Conservation (phyloP, 352 stramenopile species). For the Phytophthora quininea region DNA sequence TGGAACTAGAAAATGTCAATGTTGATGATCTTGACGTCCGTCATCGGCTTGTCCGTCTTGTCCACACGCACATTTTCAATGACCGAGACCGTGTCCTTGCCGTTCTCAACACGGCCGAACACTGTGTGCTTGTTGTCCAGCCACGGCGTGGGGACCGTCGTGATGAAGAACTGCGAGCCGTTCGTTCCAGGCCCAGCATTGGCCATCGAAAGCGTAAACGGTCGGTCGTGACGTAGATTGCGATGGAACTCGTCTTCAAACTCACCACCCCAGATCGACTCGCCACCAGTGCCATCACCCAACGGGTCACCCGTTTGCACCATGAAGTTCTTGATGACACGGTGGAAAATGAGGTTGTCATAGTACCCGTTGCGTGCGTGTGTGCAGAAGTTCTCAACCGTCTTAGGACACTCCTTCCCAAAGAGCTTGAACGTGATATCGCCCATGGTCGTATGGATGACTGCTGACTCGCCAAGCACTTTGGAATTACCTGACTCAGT, state of each 20-base stretch:
- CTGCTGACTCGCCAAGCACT: conserved; percentile 74
- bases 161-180: conserved; percentile 98
- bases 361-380: conserved; percentile 98
- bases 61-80: conserved; percentile 94
- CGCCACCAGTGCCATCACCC: conserved; percentile 97
- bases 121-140: conserved; percentile 97
- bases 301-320: conserved; percentile 96
- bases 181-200: conserved; percentile 91
- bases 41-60: conserved; percentile 77
- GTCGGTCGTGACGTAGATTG: conserved; percentile 94
- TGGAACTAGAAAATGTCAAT: conserved; percentile 80
- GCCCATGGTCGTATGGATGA: conserved; percentile 98
- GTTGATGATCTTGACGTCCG: conserved; percentile 91
- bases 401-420: conserved; percentile 93
- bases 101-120: conserved; percentile 90
- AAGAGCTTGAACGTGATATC: conserved; percentile 99
- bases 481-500: conserved; percentile 75
- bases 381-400: conserved; percentile 98
- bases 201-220: conserved; percentile 99
- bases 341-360: conserved; percentile 99
- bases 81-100: conserved; percentile 97
- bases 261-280: conserved; percentile 98
- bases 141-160: conserved; percentile 97
- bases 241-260: conserved; percentile 99
- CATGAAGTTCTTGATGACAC: conserved; percentile 99